Evolutionary conservation across 2,329 filamentous ascomycete genomes (phyloP).

Genomic region (Chrysoporthe puriensis): DNA sequence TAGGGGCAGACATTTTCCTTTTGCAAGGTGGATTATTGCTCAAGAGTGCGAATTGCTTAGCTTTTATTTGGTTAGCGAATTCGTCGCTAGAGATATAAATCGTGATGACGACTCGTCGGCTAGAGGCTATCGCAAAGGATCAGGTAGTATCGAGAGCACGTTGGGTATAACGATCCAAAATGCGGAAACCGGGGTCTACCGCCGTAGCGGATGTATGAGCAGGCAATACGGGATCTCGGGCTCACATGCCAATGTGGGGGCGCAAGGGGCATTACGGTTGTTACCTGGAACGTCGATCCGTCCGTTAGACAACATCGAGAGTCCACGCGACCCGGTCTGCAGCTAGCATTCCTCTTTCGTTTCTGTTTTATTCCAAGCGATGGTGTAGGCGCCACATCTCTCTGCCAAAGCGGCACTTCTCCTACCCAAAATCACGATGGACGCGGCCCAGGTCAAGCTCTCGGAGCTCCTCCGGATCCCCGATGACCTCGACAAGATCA

Average conservation of each 20-base stretch:
- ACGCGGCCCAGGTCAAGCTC: conserved; percentile 76
- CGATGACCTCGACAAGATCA: conserved; percentile 96
- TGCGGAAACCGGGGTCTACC: neutral
- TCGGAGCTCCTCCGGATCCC: conserved; percentile 92
- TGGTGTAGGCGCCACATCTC: conserved; percentile 21
- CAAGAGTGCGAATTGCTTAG: neutral
- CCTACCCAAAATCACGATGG: conserved; percentile 50
- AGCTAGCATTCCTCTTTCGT: neutral
- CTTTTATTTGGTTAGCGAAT: neutral
- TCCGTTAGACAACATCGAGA: neutral
- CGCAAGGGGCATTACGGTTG: conserved; percentile 10
- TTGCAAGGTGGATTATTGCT: neutral
- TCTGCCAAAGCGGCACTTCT: conserved; percentile 20
- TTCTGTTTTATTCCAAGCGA: conserved; percentile 7
- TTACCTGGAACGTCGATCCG: conserved; percentile 19
- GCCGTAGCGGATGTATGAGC: neutral
- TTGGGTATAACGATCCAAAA: neutral
- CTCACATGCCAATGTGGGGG: conserved; percentile 24
- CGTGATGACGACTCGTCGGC: neutral
- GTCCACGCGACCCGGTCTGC: neutral
- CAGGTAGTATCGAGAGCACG: neutral
- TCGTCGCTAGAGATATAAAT: neutral
- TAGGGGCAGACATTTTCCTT: neutral
- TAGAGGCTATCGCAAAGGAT: neutral
- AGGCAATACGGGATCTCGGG: neutral